These are phyloP conservation scores for Epichloe coenophiala DNA, from an alignment of 2,329 filamentous ascomycete genomes.

Conservation along the genomic window DNA sequence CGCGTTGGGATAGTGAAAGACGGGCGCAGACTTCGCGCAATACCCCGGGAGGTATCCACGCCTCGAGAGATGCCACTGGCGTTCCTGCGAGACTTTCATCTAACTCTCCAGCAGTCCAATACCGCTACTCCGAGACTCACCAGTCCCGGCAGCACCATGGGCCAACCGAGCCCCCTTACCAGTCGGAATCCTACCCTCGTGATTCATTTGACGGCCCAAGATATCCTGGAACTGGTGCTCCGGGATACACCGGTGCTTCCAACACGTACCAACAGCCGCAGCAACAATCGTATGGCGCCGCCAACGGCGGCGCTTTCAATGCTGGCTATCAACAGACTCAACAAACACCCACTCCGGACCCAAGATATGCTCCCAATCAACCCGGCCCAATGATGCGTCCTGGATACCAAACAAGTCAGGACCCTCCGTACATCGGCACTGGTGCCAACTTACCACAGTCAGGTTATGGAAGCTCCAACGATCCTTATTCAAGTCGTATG, in stretches of 20 bases:
- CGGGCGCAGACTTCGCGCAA: constrained; percentile 40
- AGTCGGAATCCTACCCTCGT: constrained; percentile 23
- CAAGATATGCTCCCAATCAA: constrained; percentile 19
- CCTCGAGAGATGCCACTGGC: constrained; percentile 36
- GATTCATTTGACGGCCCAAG: constrained; percentile 31
- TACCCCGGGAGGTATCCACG: constrained; percentile 43
- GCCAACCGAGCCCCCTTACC: constrained; percentile 26
- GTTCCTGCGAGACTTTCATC: constrained; percentile 35
- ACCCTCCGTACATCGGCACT: constrained; percentile 21
- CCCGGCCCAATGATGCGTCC: constrained; percentile 18
- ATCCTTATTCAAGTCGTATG: constrained; percentile 20
- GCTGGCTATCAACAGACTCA: constrained; percentile 18
- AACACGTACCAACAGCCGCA: constrained; percentile 17
- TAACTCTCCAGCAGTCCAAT: constrained; percentile 47
- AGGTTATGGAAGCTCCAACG: constrained; percentile 11
- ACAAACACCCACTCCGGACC: constrained; percentile 20
- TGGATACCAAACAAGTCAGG: constrained; percentile 17
- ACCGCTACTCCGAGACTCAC: constrained; percentile 40
- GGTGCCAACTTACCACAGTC: constrained; percentile 22
- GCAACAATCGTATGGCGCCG: constrained; percentile 15
- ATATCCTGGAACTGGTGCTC: constrained; percentile 37
- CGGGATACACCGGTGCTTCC: constrained; percentile 34
- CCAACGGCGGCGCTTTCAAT: constrained; percentile 19
- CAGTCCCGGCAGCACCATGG: constrained; percentile 35
- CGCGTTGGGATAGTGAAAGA: constrained; percentile 47